Conservation (phyloP, 2,329 filamentous ascomycete genomes). For the Botrytis squamosa region DNA sequence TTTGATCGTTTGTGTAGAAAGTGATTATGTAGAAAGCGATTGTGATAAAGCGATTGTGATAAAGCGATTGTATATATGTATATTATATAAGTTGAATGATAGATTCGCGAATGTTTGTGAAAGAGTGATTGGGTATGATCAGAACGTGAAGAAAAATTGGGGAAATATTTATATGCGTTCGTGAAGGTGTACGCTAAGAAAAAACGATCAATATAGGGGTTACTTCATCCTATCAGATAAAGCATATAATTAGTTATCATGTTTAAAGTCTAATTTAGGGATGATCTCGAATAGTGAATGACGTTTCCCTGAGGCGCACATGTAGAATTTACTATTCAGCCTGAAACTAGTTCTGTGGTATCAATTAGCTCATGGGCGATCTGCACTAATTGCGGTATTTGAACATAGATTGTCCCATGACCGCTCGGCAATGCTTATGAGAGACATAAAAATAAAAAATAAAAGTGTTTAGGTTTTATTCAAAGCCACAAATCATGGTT, state of each 20-base stretch:
- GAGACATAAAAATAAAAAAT: neutral
- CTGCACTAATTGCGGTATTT: neutral
- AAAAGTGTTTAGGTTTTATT: neutral
- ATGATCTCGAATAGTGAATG: neutral
- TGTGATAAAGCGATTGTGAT: neutral
- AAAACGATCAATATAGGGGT: neutral
- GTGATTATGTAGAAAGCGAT: neutral
- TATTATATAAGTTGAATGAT: neutral
- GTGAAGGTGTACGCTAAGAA: neutral
- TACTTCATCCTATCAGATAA: neutral
- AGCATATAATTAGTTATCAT: neutral
- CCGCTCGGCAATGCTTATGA: neutral
- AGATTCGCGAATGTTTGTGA: neutral
- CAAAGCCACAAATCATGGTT: neutral
- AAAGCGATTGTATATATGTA: neutral
- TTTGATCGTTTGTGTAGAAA: neutral
- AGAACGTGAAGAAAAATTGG: neutral
- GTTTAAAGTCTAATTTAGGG: neutral
- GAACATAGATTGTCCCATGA: conserved; percentile 2
- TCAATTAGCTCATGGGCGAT: neutral
- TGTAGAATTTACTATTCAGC: neutral
- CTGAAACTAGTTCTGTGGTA: neutral
- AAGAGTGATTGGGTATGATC: neutral
- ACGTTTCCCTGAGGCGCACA: neutral
- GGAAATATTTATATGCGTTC: neutral